A percentile compares a stretch with the other conserved stretches of the same genome.
These are phyloP conservation scores for Cicer chorassanicum DNA, from an alignment of 306 rosid genomes.

Conservation along the genomic window DNA sequence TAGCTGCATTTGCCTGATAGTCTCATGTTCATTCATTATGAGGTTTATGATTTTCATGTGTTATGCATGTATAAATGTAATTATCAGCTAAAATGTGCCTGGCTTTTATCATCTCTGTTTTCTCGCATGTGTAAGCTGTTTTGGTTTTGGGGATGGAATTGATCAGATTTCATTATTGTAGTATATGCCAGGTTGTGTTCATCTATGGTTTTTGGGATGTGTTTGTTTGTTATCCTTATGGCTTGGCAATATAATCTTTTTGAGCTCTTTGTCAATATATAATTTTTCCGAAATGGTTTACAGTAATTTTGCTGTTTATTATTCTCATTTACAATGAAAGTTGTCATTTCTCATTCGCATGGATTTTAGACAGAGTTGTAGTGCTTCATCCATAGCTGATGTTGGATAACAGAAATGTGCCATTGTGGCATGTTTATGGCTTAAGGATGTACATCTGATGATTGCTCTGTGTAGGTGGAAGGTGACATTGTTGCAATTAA, in stretches of 20 bases:
- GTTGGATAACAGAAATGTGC: constrained; percentile 25
- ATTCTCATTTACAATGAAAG: constrained; percentile 13
- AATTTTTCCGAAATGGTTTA: not conserved
- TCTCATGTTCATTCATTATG: not conserved
- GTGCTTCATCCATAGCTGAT: constrained; percentile 31
- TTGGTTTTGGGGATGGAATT: not conserved
- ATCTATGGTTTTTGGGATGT: not conserved
- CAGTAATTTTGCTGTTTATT: not conserved
- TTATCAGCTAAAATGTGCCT: not conserved
- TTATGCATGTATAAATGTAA: not conserved
- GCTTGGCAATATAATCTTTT: constrained; percentile 1
- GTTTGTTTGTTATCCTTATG: not conserved
- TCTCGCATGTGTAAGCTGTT: not conserved
- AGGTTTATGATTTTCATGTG: constrained; percentile 6
- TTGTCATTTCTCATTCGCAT: constrained; percentile 27
- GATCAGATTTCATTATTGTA: not conserved
- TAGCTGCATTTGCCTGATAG: not conserved
- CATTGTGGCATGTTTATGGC: constrained; percentile 25
- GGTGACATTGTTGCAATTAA: constrained; percentile 82
- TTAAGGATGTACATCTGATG: constrained; percentile 32
- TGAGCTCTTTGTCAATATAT: not conserved
- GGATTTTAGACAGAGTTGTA: constrained; percentile 25
- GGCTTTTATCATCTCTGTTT: constrained; percentile 1
- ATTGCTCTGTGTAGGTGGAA: constrained; percentile 69
- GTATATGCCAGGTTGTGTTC: not conserved